A percentile compares a stretch with the other conserved stretches of the same genome.
phyloP scores from a whole-genome alignment of 768 basidiomycete genomes.

The Amanita rubescens region DNA sequence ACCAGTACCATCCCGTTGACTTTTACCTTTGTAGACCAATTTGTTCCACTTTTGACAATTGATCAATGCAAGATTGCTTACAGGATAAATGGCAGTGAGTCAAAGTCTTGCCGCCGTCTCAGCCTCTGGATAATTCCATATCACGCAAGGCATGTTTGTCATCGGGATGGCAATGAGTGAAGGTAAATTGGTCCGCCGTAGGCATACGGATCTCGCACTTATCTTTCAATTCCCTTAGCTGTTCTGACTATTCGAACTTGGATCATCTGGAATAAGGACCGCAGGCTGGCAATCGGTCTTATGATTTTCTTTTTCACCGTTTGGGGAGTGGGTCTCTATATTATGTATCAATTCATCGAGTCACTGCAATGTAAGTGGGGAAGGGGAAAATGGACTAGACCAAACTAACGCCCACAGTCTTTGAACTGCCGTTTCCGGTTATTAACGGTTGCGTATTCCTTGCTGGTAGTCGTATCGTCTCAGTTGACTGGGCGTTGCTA shows the following conservation, averaged over 20 bases:
- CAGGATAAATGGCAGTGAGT: neutral
- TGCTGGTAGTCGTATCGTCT: neutral
- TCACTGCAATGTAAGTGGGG: neutral
- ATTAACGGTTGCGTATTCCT: too few species aligned
- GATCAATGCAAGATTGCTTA: neutral
- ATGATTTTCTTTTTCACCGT: neutral
- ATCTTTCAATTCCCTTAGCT: too few species aligned
- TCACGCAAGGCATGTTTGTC: neutral
- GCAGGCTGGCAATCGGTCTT: neutral
- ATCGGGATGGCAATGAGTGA: neutral
- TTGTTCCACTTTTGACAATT: too few species aligned
- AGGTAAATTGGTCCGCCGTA: neutral
- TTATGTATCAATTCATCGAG: neutral
- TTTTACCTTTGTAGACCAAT: too few species aligned
- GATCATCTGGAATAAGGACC: neutral
- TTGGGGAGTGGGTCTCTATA: neutral
- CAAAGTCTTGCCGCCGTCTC: neutral
- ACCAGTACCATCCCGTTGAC: too few species aligned
- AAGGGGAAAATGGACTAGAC: too few species aligned
- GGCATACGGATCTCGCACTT: too few species aligned
- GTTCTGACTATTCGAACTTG: neutral
- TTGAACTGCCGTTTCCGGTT: too few species aligned
- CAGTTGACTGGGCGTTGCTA: neutral
- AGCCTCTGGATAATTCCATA: neutral
- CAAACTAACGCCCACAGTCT: too few species aligned